These are phyloP conservation scores for Pisolithus orientalis DNA, from an alignment of 768 basidiomycete species.

Conservation along the genomic window DNA sequence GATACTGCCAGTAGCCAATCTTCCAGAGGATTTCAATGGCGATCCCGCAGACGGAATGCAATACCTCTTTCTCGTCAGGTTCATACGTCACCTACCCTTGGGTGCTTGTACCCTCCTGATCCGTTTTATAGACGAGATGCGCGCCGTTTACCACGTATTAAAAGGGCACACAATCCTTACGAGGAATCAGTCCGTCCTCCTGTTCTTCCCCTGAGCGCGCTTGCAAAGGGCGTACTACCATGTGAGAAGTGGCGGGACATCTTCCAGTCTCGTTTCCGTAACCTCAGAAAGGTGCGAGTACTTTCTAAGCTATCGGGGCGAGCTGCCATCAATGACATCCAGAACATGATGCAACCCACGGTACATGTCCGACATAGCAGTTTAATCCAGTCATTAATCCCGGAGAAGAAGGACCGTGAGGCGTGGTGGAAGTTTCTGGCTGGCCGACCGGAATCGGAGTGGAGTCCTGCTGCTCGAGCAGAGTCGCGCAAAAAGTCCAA, in stretches of 20 bases:
- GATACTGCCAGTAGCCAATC: conserved; percentile 73
- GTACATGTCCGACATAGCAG: conserved; percentile 24
- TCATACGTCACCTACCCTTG: too few species aligned
- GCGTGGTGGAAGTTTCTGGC: conserved; percentile 76
- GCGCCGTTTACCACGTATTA: conserved; percentile 54
- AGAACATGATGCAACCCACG: conserved; percentile 68
- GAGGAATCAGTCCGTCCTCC: conserved; percentile 32
- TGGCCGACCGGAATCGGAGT: conserved; percentile 61
- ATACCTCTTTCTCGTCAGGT: conserved; percentile 82
- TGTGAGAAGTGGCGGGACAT: conserved; percentile 59
- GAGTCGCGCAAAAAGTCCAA: conserved; percentile 8
- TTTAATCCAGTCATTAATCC: conserved; percentile 37
- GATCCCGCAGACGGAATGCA: conserved; percentile 69
- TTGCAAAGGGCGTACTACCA: conserved; percentile 40
- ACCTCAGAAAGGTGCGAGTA: conserved; percentile 50
- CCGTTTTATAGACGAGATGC: conserved; percentile 57
- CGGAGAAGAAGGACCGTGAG: conserved; percentile 68
- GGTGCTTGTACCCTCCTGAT: neutral
- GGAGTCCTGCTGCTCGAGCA: conserved; percentile 39
- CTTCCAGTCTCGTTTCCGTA: conserved; percentile 54
- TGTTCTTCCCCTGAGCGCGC: conserved; percentile 12
- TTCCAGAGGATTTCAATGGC: conserved; percentile 62
- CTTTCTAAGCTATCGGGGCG: neutral
- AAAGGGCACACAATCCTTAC: conserved; percentile 66
- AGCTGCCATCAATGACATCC: conserved; percentile 6